Base-by-base conservation (phyloP, 163 green algal genomes). In the Scenedesmus sp. region DNA sequence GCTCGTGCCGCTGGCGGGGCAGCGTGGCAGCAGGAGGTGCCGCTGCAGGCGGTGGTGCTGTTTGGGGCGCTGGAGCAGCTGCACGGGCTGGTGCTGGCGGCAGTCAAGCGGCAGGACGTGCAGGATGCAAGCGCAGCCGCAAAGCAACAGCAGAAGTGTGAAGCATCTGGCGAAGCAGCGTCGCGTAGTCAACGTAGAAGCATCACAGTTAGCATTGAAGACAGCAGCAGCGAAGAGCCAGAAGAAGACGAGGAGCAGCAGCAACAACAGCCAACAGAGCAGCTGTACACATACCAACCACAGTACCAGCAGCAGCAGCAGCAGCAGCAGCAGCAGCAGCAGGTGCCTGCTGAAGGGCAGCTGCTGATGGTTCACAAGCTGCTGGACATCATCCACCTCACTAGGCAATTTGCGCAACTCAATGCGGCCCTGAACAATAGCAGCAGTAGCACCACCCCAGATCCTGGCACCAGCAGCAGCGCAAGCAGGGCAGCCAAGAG, bases 21-120 rank as follows among this genome's bases (percentile, higher is more conserved):
- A 43, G 83, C 83, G 15, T 88, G 83, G 83, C 83, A 88, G 83
- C 56, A 59, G 35, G 83, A 88, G 83, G 83, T 88, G 56, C 83
- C 83, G 53, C 53, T 88, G 83, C 83, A 88, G 83, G 83, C 53
- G 35, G 35, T 79, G 53, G 53, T 79, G 83, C 83, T 88, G 56
- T 22, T 88, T 16, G 83, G 24, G 20, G 83, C 53, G n/a, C 49
- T 88, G 49, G 53, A 79, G n/a, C 83, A 88, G 83, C 56, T 88
- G 83, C 83, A 88, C 33, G 83, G 49, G 0, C 30, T 88, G 79
- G 46, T 24, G 4, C 43, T 85, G 20, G 79, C 43, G 30, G 79
- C 43, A 68, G 42, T 59, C 26, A 22, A 40, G 79, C 79, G 42
- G 79, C 79, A 65, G 24, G 42, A 59, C 30, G 65, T 76, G 65